Percentiles rank a stretch among this genome's conserved stretches.
These are phyloP conservation scores for Amoebophrya sp. DNA, from an alignment of 169 alveolate genomes.

Conservation along the genomic window DNA sequence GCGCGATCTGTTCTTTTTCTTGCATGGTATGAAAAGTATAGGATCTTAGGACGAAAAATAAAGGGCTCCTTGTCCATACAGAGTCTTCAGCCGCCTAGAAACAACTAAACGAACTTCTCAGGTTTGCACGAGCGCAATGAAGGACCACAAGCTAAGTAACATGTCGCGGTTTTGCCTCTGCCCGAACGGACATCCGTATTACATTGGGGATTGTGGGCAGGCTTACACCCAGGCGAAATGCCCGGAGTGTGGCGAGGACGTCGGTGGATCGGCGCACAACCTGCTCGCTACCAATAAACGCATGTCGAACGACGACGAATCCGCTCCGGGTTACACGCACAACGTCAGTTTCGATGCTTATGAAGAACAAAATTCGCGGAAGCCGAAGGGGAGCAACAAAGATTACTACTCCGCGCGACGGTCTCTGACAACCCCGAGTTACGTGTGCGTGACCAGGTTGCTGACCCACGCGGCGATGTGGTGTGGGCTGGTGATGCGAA, in stretches of 20 bases:
- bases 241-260: not conserved
- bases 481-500: not conserved
- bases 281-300: not conserved
- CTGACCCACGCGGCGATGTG: not conserved
- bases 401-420: not conserved
- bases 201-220: constrained; percentile 10
- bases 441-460: not conserved
- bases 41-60: too few relatives aligned
- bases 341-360: not conserved
- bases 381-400: not conserved
- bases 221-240: not conserved
- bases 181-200: not conserved
- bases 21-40: too few relatives aligned
- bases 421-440: not conserved
- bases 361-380: not conserved
- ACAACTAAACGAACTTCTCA: too few relatives aligned
- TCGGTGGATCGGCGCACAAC: not conserved
- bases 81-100: too few relatives aligned
- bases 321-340: not conserved
- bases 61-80: too few relatives aligned
- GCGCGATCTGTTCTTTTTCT: too few relatives aligned
- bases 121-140: not conserved
- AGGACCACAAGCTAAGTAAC: not conserved
- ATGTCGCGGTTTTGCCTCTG: not conserved
- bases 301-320: not conserved